Evolutionary conservation across 108 stramenopile genomes (phyloP), one percentile per base, ranked within the genome.

Genomic region (Skeletonema menzelii): DNA sequence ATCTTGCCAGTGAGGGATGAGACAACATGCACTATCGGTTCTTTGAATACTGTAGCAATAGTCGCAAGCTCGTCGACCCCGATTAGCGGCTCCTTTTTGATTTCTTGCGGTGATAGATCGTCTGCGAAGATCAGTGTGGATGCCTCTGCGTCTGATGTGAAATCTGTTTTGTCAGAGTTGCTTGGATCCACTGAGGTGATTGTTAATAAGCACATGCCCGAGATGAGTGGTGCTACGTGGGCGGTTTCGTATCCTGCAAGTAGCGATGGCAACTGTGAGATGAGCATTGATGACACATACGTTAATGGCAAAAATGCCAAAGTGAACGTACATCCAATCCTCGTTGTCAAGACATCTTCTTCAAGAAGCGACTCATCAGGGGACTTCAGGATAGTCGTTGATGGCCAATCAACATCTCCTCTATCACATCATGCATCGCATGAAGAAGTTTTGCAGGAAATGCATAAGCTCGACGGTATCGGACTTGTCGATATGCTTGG

Each of bases 401-500:
- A 77, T 44, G 76, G 65, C 7, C 70, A 77, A 67, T 27, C 70
- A 37, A 82, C 80, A 5, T 62, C 65, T 63, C 80, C 79, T 3
- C 22, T 80, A 40, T 74, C 79, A 2, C 72, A 70, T 55, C 63
- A 64, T 3, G 80, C 80, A 27, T 76, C 70, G 0, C 61, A 72
- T 10, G 35, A 59, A 15, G 72, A 76, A 59, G 28, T 82, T 20
- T 31, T 82, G 37, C 37, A 58, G 4, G 80, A 82, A 63, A 59
- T 82, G 32, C 80, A 82, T 26, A 56, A 32, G 14, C 70, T 76
- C 5, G 61, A 59, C 55, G 76, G 80, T 59, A 72, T 82, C 35
- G 80, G 76, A 1, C 72, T 77, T 40, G 75, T 67, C 59, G 77
- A 62, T 35, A 77, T 76, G 76, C 37, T 82, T 24, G 79, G 72